Evolutionary conservation across 2,329 filamentous ascomycete genomes (phyloP).

Genomic region (Chaetomiaceae sp.): DNA sequence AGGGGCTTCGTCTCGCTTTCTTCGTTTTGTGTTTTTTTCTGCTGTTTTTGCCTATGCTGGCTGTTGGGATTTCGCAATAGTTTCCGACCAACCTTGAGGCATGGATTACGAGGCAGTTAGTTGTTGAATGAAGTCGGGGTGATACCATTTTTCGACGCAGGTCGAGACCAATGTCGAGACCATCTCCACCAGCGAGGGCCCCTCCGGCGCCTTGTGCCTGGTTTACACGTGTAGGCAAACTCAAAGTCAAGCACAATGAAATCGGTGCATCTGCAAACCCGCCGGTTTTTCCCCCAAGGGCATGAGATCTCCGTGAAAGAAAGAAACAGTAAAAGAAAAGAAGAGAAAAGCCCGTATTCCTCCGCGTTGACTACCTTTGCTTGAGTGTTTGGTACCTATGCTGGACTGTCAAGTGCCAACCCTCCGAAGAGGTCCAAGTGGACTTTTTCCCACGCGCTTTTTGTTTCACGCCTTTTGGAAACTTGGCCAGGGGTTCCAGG

Average conservation of each 20-base stretch:
- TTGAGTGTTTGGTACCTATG: no score
- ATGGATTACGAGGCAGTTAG: slow-evolving; percentile 25
- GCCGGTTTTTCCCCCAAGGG: neutral
- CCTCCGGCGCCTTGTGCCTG: no score
- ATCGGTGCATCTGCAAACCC: no score
- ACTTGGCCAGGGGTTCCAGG: neutral
- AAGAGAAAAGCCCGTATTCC: no score
- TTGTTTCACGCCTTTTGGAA: slow-evolving; percentile 4
- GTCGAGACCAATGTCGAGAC: no score
- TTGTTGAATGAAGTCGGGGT: slow-evolving; percentile 23
- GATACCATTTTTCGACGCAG: no score
- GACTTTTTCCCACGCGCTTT: neutral
- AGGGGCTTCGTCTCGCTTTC: slow-evolving; percentile 20
- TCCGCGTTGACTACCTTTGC: no score
- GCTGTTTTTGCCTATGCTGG: slow-evolving; percentile 20
- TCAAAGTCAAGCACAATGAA: no score
- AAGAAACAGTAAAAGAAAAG: no score
- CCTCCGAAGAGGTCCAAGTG: neutral
- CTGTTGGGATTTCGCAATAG: slow-evolving; percentile 20
- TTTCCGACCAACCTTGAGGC: slow-evolving; percentile 18
- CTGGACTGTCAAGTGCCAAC: no score
- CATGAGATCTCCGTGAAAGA: neutral
- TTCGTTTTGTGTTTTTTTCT: slow-evolving; percentile 24
- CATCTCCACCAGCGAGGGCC: no score
- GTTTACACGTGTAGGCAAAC: no score